phyloP scores from a whole-genome alignment of 139 green algal genomes.

The Chloropicon primus region DNA sequence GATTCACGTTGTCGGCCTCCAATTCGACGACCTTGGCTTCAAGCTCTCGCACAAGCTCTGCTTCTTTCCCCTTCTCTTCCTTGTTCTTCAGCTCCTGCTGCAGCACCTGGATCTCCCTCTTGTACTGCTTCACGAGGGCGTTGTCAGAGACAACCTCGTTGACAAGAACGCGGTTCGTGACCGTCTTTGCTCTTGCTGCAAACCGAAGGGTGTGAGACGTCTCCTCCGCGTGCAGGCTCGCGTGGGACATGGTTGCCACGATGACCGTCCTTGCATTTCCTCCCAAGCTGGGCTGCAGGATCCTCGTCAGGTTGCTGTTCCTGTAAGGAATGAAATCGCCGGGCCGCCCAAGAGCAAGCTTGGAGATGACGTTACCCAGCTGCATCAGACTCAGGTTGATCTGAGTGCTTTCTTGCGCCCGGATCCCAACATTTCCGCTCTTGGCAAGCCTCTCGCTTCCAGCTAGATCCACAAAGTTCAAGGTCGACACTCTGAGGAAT shows the following conservation, averaged over 20 bases:
- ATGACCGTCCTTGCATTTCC: conserved; percentile 16
- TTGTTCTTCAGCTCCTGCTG: neutral
- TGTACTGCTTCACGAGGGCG: conserved; percentile 1
- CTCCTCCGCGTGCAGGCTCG: conserved; percentile 17
- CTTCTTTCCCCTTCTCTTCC: neutral
- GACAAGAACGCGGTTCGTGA: conserved; percentile 18
- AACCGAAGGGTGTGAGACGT: conserved; percentile 21
- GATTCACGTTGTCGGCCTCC: neutral
- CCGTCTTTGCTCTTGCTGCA: conserved; percentile 13
- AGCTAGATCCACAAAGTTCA: conserved; percentile 24
- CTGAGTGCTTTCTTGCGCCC: conserved; percentile 1
- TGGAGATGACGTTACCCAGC: conserved; percentile 19
- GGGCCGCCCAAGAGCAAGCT: conserved; percentile 3
- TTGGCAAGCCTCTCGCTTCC: conserved; percentile 13
- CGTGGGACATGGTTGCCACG: conserved; percentile 7
- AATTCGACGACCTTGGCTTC: neutral
- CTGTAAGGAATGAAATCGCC: conserved; percentile 14
- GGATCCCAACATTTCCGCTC: conserved; percentile 2
- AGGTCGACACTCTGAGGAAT: conserved; percentile 9
- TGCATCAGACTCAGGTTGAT: conserved; percentile 17
- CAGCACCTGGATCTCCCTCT: neutral
- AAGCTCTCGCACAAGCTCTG: neutral
- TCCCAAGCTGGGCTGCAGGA: conserved; percentile 8
- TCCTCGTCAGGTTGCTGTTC: conserved; percentile 19
- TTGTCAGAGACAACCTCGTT: conserved; percentile 13